A percentile compares a stretch with the other conserved stretches of the same genome.
phyloP scores from a whole-genome alignment of 805 yeast genomes.

The Tetrapisispora iriomotensis region DNA sequence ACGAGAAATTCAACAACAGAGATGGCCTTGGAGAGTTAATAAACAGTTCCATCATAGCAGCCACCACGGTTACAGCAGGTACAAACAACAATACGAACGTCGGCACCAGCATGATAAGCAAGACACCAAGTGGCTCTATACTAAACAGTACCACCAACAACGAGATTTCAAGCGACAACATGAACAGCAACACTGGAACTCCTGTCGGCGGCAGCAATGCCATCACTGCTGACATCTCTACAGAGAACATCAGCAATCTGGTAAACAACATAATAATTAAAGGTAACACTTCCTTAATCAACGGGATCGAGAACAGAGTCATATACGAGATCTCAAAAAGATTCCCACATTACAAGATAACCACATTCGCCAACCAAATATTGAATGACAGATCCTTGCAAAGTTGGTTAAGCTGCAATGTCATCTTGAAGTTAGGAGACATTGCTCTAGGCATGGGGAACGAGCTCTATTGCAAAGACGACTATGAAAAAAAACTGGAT shows the following conservation, averaged over 20 bases:
- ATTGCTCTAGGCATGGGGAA: constrained; percentile 3
- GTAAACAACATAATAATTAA: constrained; percentile 62
- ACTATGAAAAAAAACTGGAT: constrained; percentile 8
- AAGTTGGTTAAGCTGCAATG: constrained; percentile 72
- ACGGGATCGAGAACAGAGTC: constrained; percentile 73
- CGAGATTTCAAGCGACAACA: background rate
- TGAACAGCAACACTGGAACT: background rate
- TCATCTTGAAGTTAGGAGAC: constrained; percentile 16
- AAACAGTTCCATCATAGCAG: constrained; percentile 20
- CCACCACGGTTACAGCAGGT: constrained; percentile 9
- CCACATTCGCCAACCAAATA: constrained; percentile 77
- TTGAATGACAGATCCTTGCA: constrained; percentile 63
- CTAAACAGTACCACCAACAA: background rate
- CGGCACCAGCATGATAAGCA: background rate
- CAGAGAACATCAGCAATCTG: constrained; percentile 24
- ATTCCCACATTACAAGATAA: constrained; percentile 76
- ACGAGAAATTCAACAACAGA: constrained; percentile 10
- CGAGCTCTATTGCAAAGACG: constrained; percentile 17
- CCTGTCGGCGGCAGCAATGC: background rate
- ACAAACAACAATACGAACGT: background rate
- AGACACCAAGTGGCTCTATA: background rate
- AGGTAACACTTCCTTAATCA: constrained; percentile 68
- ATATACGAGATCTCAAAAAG: constrained; percentile 55
- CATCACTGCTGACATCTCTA: constrained; percentile 9
- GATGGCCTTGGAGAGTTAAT: constrained; percentile 25